phyloP scores from a whole-genome alignment of 805 yeast species.

The Barnettozyma pratensis region DNA sequence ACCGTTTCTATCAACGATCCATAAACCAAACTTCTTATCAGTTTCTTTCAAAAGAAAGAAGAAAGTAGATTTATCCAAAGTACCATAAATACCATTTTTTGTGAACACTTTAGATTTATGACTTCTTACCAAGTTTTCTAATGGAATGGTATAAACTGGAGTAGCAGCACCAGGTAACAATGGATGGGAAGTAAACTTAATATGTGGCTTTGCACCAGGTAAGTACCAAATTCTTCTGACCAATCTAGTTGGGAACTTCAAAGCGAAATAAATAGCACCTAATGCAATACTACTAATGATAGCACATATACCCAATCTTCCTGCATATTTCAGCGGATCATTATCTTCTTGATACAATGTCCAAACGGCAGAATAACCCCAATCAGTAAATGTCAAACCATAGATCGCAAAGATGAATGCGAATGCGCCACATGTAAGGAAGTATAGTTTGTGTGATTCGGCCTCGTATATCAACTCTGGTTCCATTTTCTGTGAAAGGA shows the following conservation, averaged over 20 bases:
- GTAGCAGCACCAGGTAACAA: slow-evolving; percentile 70
- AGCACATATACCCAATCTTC: slow-evolving; percentile 34
- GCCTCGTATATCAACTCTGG: slow-evolving; percentile 80
- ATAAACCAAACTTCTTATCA: slow-evolving; percentile 46
- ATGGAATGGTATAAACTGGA: slow-evolving; percentile 60
- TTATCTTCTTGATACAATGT: slow-evolving; percentile 49
- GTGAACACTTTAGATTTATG: slow-evolving; percentile 71
- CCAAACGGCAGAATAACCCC: slow-evolving; percentile 46
- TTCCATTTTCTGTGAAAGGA: slow-evolving; percentile 45
- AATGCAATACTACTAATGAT: slow-evolving; percentile 37
- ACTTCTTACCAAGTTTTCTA: slow-evolving; percentile 49
- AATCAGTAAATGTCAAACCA: slow-evolving; percentile 55
- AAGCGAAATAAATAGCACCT: slow-evolving; percentile 27
- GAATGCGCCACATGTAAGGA: slow-evolving; percentile 60
- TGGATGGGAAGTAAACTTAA: slow-evolving; percentile 72
- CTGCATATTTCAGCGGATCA: slow-evolving; percentile 30
- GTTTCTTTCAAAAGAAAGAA: slow-evolving; percentile 66
- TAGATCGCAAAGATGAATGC: slow-evolving; percentile 68
- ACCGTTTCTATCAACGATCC: slow-evolving; percentile 77
- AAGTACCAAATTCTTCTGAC: slow-evolving; percentile 73
- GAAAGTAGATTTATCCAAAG: slow-evolving; percentile 68
- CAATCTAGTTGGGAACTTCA: slow-evolving; percentile 62
- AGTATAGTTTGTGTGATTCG: slow-evolving; percentile 77
- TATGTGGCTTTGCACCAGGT: slow-evolving; percentile 49
- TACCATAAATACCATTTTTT: slow-evolving; percentile 84